Conservation (phyloP, 305 asterid species). For the Ajuga reptans region DNA sequence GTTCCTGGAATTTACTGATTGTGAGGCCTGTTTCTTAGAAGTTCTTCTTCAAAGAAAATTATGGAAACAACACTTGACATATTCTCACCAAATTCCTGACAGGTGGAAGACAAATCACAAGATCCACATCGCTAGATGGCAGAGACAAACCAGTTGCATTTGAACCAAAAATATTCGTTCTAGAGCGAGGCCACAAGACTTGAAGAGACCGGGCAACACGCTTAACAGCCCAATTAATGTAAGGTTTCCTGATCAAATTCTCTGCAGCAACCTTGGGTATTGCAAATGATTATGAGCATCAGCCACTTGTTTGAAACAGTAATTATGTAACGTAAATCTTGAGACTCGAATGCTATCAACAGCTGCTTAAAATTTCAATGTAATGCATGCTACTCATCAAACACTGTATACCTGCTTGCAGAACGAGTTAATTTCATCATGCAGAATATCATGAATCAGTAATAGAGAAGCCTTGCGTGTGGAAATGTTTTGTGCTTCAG, state of each 20-base stretch:
- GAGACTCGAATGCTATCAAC: constrained; percentile 13
- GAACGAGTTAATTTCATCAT: constrained; percentile 77
- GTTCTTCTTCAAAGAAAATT: neutral
- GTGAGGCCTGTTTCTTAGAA: constrained; percentile 18
- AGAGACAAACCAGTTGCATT: constrained; percentile 94
- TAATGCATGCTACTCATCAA: constrained; percentile 19
- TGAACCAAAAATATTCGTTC: constrained; percentile 88
- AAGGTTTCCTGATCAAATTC: constrained; percentile 79
- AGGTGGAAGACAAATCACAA: constrained; percentile 96
- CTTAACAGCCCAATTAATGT: constrained; percentile 96
- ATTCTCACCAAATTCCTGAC: constrained; percentile 95
- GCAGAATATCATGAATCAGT: constrained; percentile 61
- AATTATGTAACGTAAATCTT: constrained; percentile 11
- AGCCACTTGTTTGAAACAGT: constrained; percentile 21
- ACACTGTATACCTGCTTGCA: constrained; percentile 69
- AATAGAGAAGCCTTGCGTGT: constrained; percentile 52
- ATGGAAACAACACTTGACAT: neutral
- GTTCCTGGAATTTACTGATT: constrained; percentile 51
- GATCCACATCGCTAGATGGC: constrained; percentile 98
- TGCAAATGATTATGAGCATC: constrained; percentile 22
- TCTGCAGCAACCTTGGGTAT: constrained; percentile 75
- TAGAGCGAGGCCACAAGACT: constrained; percentile 98
- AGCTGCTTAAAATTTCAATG: constrained; percentile 14
- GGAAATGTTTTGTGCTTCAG: constrained; percentile 49
- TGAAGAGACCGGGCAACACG: constrained; percentile 97